A percentile compares a stretch with the other conserved stretches of the same genome.
phyloP scores from a whole-genome alignment of 257 asterid genomes.

The Henckelia pumila region DNA sequence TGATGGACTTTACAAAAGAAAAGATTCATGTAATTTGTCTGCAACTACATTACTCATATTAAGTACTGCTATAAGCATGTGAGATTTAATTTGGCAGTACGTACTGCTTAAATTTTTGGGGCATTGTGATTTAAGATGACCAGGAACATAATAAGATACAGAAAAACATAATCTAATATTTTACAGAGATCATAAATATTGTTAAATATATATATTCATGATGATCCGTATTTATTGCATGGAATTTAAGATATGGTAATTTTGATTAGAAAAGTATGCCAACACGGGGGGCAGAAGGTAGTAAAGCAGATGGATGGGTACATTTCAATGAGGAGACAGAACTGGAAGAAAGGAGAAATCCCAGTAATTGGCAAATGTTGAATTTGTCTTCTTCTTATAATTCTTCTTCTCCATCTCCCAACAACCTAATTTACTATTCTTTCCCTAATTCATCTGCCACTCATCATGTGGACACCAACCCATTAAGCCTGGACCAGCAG shows the following conservation, averaged over 20 bases:
- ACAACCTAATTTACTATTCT: conserved; percentile 28
- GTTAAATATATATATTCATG: too few species aligned
- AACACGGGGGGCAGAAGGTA: conserved; percentile 39
- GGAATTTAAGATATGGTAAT: not conserved
- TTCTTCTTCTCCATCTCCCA: conserved; percentile 37
- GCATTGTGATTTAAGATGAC: too few species aligned
- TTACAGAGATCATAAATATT: too few species aligned
- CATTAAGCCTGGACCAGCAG: not conserved
- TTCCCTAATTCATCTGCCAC: conserved; percentile 20
- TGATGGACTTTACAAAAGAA: too few species aligned
- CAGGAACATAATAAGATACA: too few species aligned
- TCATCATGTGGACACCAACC: not conserved
- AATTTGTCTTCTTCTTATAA: conserved; percentile 49
- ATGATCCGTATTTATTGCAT: not conserved
- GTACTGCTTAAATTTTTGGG: not conserved
- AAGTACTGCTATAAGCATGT: too few species aligned
- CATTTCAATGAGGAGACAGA: conserved; percentile 53
- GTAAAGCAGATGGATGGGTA: conserved; percentile 74
- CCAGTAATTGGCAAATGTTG: conserved; percentile 70
- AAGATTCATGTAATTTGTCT: too few species aligned
- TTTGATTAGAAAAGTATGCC: conserved; percentile 55
- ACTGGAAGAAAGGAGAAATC: conserved; percentile 58
- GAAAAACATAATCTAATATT: too few species aligned
- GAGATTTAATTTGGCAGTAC: too few species aligned
- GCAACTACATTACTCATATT: too few species aligned